Conservation (phyloP, 2,329 filamentous ascomycete species). For the Dryadomyces quercus-mongolicae region DNA sequence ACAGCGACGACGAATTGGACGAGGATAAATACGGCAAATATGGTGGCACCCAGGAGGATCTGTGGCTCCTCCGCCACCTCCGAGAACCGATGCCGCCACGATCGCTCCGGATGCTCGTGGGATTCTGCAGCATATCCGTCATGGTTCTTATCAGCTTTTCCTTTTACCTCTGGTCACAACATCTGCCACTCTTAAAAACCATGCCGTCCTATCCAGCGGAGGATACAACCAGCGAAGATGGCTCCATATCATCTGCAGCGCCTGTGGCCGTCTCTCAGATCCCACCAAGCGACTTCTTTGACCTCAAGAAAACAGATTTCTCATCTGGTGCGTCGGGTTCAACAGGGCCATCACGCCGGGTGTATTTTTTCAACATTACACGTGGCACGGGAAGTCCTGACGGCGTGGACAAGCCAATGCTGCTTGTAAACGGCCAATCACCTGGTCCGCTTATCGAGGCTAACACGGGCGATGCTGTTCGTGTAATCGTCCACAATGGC, state of each 20-base stretch:
- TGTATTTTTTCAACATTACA: constrained; percentile 22
- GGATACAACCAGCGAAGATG: too few species aligned
- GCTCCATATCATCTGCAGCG: not conserved
- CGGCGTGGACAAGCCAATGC: constrained; percentile 24
- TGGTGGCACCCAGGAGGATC: too few species aligned
- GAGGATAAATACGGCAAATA: too few species aligned
- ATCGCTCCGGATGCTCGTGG: too few species aligned
- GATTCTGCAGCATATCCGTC: too few species aligned
- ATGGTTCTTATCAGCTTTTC: too few species aligned
- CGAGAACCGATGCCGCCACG: too few species aligned
- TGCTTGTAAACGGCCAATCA: constrained; percentile 27
- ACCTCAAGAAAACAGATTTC: constrained; percentile 14
- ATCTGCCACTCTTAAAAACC: too few species aligned
- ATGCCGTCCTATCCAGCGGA: too few species aligned
- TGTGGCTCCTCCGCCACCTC: too few species aligned
- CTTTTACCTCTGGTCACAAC: too few species aligned
- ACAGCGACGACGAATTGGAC: too few species aligned
- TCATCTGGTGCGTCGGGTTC: constrained; percentile 1
- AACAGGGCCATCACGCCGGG: constrained; percentile 12
- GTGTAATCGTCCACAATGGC: constrained; percentile 51
- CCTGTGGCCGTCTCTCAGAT: not conserved
- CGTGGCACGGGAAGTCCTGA: constrained; percentile 21
- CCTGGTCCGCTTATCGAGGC: constrained; percentile 33
- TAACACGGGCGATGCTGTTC: constrained; percentile 28
- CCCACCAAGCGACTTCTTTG: not conserved